Conservation (phyloP, 164 flowering plant genomes). For the Brasenia schreberi region DNA sequence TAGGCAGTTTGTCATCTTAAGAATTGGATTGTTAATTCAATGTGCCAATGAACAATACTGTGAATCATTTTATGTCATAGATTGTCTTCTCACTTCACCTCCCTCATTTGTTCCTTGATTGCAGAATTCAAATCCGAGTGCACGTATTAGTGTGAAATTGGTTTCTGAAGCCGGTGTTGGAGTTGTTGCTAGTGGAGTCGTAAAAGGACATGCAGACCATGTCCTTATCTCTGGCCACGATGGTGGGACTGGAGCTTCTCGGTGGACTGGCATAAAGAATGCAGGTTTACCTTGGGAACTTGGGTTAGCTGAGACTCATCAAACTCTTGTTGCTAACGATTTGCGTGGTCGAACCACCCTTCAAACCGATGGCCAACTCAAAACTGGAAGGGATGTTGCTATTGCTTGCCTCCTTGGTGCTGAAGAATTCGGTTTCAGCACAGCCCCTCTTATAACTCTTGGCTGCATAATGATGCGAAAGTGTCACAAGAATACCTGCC, state of each 20-base stretch:
- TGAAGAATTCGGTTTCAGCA: slow-evolving; percentile 98
- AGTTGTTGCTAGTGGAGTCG: slow-evolving; percentile 97
- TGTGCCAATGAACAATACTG: too few relatives aligned
- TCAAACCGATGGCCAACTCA: slow-evolving; percentile 95
- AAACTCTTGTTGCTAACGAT: slow-evolving; percentile 93
- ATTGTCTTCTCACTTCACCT: too few relatives aligned
- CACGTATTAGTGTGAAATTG: slow-evolving; percentile 89
- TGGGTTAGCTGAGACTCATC: slow-evolving; percentile 98
- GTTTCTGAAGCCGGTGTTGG: slow-evolving; percentile 99
- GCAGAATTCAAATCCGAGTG: slow-evolving; percentile 87
- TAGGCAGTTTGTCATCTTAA: too few relatives aligned
- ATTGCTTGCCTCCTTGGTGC: slow-evolving; percentile 98
- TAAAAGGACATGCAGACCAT: slow-evolving; percentile 99
- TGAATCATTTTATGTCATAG: too few relatives aligned
- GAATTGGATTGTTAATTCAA: too few relatives aligned
- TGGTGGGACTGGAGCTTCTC: slow-evolving; percentile 98
- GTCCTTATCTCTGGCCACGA: slow-evolving; percentile 96
- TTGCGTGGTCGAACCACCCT: slow-evolving; percentile 90
- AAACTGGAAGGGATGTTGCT: slow-evolving; percentile 98
- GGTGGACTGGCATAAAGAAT: slow-evolving; percentile 99
- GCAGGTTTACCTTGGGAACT: slow-evolving; percentile 99
- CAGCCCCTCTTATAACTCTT: slow-evolving; percentile 95
- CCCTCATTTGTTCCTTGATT: too few relatives aligned
- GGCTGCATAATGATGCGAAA: slow-evolving; percentile 99
- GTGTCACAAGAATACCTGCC: slow-evolving; percentile 99